Base-by-base conservation (phyloP, 352 stramenopile species). In the Blastocystis sp. region DNA sequence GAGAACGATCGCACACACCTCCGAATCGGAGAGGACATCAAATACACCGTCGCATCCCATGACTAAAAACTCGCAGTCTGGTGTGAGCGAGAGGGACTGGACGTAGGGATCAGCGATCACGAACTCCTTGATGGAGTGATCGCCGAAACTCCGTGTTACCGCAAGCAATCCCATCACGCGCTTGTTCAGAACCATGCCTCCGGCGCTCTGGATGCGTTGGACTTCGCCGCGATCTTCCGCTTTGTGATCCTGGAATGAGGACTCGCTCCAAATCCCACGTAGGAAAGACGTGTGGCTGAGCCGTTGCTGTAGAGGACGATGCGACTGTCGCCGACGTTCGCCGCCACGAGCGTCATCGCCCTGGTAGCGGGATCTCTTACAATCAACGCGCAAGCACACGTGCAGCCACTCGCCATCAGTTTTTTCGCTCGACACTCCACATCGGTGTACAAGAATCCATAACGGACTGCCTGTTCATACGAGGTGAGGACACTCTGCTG, bases 91-190 rank as follows among this genome's bases (percentile, higher is more conserved):
- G 9, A 81, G 3, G 21, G 69, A 81, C n/a, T 0, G 40, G 24
- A 85, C 46, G 36, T 24, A 75, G 1, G 75, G 75, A 36, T 85
- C 57, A 9, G 75, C 75, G 36, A 75, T 85, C 40, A 85, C 75
- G 32, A 63, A 85, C 29, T 85, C 48, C 40, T 85, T 85, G 40
- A 85, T 76, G 2, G 38, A 85, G 32, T 85, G 44, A 44, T 85
- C 75, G 11, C 75, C 75, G 51, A 85, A 85, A 75, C 75, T 85
- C 40, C 75, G 24, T n/a, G 75, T 59, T 44, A 85, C 61, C n/a
- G 46, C 75, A 18, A 85, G 34, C 21, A 85, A 34, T 27, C 75
- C 75, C 57, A 72, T 75, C 18, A 85, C 75, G 46, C 75, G 75
- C 40, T 75, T 75, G 34, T 85, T 85, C 14, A 75, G 4, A 21